A percentile compares a stretch with the other conserved stretches of the same genome.
phyloP scores from a whole-genome alignment of 2,329 filamentous ascomycete species.

The Corinectria fuckeliana region DNA sequence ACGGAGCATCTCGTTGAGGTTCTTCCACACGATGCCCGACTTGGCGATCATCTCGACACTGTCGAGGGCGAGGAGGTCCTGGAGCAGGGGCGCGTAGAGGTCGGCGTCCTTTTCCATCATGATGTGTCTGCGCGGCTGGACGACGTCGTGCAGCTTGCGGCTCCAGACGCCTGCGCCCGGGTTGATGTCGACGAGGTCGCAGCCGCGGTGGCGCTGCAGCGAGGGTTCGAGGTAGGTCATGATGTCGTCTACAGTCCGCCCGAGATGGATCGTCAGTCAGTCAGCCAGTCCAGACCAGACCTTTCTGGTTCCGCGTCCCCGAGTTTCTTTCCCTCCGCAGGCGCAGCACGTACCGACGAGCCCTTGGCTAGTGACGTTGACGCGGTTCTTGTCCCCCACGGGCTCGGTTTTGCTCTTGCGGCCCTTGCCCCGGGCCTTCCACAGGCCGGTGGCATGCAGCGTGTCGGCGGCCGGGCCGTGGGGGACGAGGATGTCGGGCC shows the following conservation, averaged over 20 bases:
- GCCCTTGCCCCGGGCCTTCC: conserved; percentile 26
- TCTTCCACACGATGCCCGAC: conserved; percentile 65
- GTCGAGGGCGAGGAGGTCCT: conserved; percentile 58
- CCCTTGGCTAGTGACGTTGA: conserved; percentile 59
- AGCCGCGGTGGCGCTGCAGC: conserved; percentile 73
- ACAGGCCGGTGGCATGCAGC: conserved; percentile 38
- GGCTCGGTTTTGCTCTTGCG: conserved; percentile 16
- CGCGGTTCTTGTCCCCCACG: conserved; percentile 45
- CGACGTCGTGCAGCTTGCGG: conserved; percentile 71
- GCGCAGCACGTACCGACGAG: conserved; percentile 54
- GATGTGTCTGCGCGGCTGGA: conserved; percentile 83
- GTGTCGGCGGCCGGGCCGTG: conserved; percentile 22
- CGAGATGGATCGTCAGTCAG: no score
- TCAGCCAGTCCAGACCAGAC: no score
- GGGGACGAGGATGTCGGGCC: conserved; percentile 8
- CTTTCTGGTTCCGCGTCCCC: no score
- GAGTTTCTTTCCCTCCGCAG: no score
- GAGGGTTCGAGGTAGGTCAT: conserved; percentile 72
- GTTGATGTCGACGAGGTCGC: conserved; percentile 87
- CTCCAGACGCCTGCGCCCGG: conserved; percentile 84
- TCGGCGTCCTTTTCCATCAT: conserved; percentile 75
- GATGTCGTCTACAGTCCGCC: conserved; percentile 67
- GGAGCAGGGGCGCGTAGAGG: conserved; percentile 66
- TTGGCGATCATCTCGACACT: conserved; percentile 60
- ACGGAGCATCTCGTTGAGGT: conserved; percentile 61